phyloP scores from a whole-genome alignment of 306 rosid genomes.

The Alnus rubra region DNA sequence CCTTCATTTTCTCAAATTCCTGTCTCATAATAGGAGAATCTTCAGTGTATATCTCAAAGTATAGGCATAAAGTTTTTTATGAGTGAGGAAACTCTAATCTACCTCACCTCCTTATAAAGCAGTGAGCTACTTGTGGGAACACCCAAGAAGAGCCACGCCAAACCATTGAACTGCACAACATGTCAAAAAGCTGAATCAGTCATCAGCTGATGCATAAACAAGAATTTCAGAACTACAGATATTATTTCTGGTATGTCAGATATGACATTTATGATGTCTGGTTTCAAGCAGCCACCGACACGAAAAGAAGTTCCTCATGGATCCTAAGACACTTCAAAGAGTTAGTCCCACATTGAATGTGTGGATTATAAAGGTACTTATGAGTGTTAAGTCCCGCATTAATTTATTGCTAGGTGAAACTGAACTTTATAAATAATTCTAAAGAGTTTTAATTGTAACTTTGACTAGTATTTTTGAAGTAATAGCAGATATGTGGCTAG shows the following conservation, averaged over 20 bases:
- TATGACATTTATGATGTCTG: neutral
- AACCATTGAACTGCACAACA: slow-evolving; percentile 75
- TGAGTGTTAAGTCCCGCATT: too few species aligned
- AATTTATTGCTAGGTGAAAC: too few species aligned
- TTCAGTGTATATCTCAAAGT: slow-evolving; percentile 8
- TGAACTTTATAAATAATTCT: too few species aligned
- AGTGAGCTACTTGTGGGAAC: slow-evolving; percentile 96
- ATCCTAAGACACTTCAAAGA: neutral
- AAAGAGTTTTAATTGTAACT: too few species aligned
- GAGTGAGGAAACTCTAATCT: slow-evolving; percentile 9
- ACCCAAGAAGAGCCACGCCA: slow-evolving; percentile 99
- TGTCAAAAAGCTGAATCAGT: slow-evolving; percentile 21
- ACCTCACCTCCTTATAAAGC: slow-evolving; percentile 92
- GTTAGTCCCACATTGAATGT: too few species aligned
- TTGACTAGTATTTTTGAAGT: too few species aligned
- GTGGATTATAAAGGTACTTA: too few species aligned
- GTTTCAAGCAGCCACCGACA: neutral
- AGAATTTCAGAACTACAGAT: neutral
- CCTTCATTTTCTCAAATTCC: slow-evolving; percentile 96
- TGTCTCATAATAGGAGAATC: slow-evolving; percentile 15
- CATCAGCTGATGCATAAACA: neutral
- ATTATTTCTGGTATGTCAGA: neutral
- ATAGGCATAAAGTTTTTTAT: slow-evolving; percentile 6
- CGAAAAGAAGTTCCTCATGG: neutral
- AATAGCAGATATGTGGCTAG: too few species aligned